Conservation (phyloP, 2,329 filamentous ascomycete species). For the Hypoxylon sp. region DNA sequence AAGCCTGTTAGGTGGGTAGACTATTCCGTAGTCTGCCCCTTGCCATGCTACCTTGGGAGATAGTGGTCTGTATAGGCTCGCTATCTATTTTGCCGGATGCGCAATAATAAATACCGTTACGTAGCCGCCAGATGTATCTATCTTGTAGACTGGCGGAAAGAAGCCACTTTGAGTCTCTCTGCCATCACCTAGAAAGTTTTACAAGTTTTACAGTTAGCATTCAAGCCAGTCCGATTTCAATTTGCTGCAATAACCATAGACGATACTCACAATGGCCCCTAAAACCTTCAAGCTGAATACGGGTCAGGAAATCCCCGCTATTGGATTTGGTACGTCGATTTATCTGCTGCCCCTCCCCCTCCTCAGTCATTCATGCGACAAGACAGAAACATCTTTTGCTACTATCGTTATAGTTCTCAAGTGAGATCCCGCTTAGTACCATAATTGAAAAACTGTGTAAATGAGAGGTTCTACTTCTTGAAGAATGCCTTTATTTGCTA, state of each 20-base stretch:
- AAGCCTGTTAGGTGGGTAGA: conserved; percentile 12
- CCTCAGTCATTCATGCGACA: conserved; percentile 8
- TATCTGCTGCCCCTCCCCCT: conserved; percentile 30
- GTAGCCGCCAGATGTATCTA: conserved; percentile 20
- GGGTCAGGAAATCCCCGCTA: conserved; percentile 73
- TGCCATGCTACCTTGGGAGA: conserved; percentile 22
- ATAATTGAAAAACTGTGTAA: not conserved
- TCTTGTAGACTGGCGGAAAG: conserved; percentile 5
- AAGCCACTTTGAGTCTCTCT: conserved; percentile 13
- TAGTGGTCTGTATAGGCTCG: conserved; percentile 35
- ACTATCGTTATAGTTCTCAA: not conserved
- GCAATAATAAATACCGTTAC: conserved; percentile 41
- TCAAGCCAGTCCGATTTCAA: not conserved
- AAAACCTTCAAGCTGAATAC: conserved; percentile 76
- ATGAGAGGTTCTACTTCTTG: not conserved
- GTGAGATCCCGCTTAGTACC: not conserved
- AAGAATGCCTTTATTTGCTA: conserved; percentile 22
- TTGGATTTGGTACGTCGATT: conserved; percentile 70
- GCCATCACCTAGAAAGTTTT: not conserved
- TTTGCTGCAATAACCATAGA: not conserved
- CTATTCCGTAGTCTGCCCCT: conserved; percentile 23
- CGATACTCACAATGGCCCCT: conserved; percentile 63
- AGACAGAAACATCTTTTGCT: not conserved
- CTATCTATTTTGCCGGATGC: conserved; percentile 45
- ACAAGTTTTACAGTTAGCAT: not conserved